Base-by-base conservation (phyloP, 768 basidiomycete genomes). In the Saitozyma podzolica region DNA sequence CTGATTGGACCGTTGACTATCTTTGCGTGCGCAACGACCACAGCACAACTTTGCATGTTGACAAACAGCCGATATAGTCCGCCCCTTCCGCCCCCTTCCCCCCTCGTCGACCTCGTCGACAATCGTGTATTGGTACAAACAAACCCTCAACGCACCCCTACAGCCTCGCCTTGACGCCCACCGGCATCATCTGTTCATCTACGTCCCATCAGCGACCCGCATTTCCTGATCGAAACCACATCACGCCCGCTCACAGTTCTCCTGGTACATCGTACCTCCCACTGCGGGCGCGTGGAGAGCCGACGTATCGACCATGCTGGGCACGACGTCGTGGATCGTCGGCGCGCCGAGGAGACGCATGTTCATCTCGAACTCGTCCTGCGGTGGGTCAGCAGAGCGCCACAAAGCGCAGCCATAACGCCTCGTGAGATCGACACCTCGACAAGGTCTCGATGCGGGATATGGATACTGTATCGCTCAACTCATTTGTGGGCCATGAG, bases 341-440 rank as follows among this genome's bases (percentile, higher is more conserved):
- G 84, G 86, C 0, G 93, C 93, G 8, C 95, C 95, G 39, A 99
- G 80, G 1, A 98, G 83, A 14, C 94, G 88, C 85, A 97, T 85
- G 80, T 95, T 93, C 95, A 98, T 97, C 82, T 94, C 91, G 70
- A 99, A 92, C 79, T 99, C 95, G 69, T 94, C 91, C 92, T 97
- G 74, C 9, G 40, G n/a, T 29, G 29, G 29, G 29, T 29, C n/a
- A 45, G 3, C 39, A 20, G 5, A 59, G 49, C 4, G 50, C 53
- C 29, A 5, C 29, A 29, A 2, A 29, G 29, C 29, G 2, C 29
- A 29, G 2, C 29, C 29, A 5, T 5, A 29, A 29, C 29, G 29
- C 29, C 29, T 29, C 29, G 29, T 29, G 29, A 29, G 29, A 29
- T 29, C 29, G 29, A 29, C 47, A 50, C 9, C 9, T 17, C 29